These are phyloP conservation scores for Dactylis glomerata DNA, from an alignment of 176 grass and related monocot genomes.

Conservation along the genomic window DNA sequence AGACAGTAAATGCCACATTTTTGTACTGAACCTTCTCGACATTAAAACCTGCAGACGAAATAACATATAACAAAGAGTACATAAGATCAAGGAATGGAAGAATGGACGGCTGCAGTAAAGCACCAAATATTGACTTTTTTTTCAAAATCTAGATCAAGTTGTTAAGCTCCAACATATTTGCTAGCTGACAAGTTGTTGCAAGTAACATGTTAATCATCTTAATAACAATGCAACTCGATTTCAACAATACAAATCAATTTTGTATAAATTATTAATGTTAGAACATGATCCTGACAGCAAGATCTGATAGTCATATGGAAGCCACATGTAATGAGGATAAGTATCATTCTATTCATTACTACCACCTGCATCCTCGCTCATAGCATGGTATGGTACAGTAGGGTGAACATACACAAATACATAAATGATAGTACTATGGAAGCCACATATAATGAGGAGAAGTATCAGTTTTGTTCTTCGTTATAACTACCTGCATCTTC, in stretches of 20 bases:
- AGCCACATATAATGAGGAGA: background rate
- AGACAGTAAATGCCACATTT: slow-evolving; percentile 88
- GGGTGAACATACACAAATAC: no score
- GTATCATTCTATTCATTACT: background rate
- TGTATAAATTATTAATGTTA: background rate
- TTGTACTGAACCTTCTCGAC: slow-evolving; percentile 97
- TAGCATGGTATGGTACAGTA: background rate
- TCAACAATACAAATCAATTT: background rate
- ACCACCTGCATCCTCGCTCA: no score
- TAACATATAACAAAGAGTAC: background rate
- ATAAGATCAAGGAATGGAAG: background rate
- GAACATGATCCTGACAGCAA: background rate
- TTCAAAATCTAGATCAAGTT: background rate
- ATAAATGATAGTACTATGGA: background rate
- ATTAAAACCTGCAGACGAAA: slow-evolving; percentile 63
- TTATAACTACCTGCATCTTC: background rate
- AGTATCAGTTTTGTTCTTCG: background rate
- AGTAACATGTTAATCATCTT: background rate
- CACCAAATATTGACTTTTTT: background rate
- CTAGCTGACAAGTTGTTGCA: background rate
- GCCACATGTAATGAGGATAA: background rate
- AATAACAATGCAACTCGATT: background rate
- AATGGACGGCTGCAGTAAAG: background rate
- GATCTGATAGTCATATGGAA: background rate
- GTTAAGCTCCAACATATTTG: background rate